Conservation (phyloP, 2,329 filamentous ascomycete species). For the Exophiala lecanii-corni region DNA sequence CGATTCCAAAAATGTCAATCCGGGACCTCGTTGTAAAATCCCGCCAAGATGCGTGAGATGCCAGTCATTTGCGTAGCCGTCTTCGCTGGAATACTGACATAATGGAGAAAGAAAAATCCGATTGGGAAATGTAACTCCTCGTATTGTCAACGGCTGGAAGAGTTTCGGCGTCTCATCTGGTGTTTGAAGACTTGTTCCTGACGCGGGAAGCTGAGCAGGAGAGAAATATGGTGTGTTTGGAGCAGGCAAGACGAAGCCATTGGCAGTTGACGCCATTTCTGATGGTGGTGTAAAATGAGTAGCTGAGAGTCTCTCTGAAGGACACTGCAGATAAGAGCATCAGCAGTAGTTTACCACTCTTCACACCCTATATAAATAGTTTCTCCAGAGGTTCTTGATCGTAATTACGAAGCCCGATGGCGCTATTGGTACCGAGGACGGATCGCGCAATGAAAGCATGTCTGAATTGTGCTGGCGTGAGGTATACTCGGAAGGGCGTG, state of each 20-base stretch:
- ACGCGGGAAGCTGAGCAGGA: background rate
- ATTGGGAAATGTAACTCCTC: constrained; percentile 51
- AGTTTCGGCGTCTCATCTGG: constrained; percentile 24
- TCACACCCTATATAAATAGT: too few relatives aligned
- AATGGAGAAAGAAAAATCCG: constrained; percentile 53
- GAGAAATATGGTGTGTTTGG: background rate
- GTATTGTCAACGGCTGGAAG: constrained; percentile 47
- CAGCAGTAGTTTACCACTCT: too few relatives aligned
- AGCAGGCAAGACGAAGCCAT: background rate
- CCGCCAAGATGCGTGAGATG: constrained; percentile 35
- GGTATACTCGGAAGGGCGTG: too few relatives aligned
- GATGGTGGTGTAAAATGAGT: too few relatives aligned
- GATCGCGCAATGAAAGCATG: too few relatives aligned
- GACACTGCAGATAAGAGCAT: too few relatives aligned
- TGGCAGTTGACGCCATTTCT: background rate
- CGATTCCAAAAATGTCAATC: constrained; percentile 60
- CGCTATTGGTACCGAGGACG: too few relatives aligned
- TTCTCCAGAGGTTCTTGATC: too few relatives aligned
- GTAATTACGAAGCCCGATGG: too few relatives aligned
- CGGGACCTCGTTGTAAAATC: constrained; percentile 15
- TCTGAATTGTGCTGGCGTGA: too few relatives aligned
- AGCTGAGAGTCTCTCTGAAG: too few relatives aligned
- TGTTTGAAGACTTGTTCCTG: background rate
- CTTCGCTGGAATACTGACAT: constrained; percentile 47
- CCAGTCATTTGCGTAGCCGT: constrained; percentile 40